Percentiles rank a stretch among this genome's conserved stretches.
Conservation (phyloP, 352 stramenopile genomes). For the Phytopythium ostracodes region DNA sequence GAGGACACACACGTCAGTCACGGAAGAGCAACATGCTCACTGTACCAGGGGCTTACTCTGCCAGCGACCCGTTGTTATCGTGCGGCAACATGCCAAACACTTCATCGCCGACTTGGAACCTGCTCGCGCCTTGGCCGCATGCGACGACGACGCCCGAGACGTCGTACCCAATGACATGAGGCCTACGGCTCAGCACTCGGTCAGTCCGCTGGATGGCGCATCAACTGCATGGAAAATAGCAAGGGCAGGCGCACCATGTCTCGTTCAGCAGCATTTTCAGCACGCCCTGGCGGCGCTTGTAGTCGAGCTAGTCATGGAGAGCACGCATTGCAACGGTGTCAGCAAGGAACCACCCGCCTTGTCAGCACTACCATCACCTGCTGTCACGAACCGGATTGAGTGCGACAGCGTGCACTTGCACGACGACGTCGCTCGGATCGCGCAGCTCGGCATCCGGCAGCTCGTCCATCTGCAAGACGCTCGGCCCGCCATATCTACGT, state of each 20-base stretch:
- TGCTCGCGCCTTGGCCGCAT: conserved; percentile 49
- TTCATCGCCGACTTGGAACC: conserved; percentile 53
- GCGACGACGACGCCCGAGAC: conserved; percentile 56
- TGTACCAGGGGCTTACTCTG: conserved; percentile 40
- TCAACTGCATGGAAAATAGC: too few relatives aligned
- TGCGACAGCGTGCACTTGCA: conserved; percentile 56
- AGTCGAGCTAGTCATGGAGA: conserved; percentile 56
- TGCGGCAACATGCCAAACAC: conserved; percentile 76
- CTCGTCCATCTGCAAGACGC: conserved; percentile 54
- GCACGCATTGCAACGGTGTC: background rate
- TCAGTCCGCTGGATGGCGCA: background rate
- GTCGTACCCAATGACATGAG: conserved; percentile 68
- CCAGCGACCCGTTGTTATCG: conserved; percentile 52
- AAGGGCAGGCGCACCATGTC: conserved; percentile 23
- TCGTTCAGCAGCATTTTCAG: conserved; percentile 57
- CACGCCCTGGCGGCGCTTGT: conserved; percentile 70
- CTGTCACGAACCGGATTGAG: conserved; percentile 79
- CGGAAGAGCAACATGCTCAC: background rate
- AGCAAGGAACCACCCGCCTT: background rate
- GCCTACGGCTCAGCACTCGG: conserved; percentile 24
- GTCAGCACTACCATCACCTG: too few relatives aligned
- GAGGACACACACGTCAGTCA: background rate
- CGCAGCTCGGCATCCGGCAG: conserved; percentile 44
- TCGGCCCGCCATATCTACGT: conserved; percentile 52
- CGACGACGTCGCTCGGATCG: conserved; percentile 49